Evolutionary conservation across 257 asterid species (phyloP).

Genomic region (Rubia yunnanensis): DNA sequence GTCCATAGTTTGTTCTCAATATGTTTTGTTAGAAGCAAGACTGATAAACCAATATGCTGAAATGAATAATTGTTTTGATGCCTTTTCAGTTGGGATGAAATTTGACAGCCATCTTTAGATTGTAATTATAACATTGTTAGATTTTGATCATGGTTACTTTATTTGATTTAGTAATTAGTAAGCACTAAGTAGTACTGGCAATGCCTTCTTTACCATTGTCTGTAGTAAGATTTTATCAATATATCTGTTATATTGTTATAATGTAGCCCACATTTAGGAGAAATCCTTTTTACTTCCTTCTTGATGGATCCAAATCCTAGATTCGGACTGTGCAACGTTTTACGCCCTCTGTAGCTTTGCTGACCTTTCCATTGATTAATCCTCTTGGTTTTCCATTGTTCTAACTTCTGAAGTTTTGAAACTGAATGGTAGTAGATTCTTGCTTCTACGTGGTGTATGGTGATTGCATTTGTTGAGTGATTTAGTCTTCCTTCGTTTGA

Average conservation of each 20-base stretch:
- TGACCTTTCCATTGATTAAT: not conserved
- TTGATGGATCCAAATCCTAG: not conserved
- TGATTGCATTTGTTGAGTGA: not conserved
- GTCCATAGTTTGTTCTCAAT: not conserved
- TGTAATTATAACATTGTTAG: not conserved
- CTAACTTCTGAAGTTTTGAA: not conserved
- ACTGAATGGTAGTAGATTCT: not conserved
- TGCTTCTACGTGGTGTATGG: not conserved
- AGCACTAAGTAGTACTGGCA: not conserved
- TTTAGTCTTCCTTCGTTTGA: not conserved
- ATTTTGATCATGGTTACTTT: not conserved
- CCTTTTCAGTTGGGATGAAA: not conserved
- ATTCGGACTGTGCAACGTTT: not conserved
- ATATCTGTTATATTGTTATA: not conserved
- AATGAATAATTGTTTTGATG: not conserved
- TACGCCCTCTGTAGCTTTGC: not conserved
- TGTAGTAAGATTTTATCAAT: not conserved
- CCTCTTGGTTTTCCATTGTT: not conserved
- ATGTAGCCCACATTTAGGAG: not conserved
- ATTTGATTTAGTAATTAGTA: not conserved
- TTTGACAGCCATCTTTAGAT: not conserved
- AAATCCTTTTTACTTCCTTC: not conserved
- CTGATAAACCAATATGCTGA: not conserved
- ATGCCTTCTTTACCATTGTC: not conserved
- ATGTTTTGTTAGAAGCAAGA: not conserved